A percentile compares a stretch with the other conserved stretches of the same genome.
phyloP scores from a whole-genome alignment of 2,329 filamentous ascomycete species.

The Aspergillus sp. region DNA sequence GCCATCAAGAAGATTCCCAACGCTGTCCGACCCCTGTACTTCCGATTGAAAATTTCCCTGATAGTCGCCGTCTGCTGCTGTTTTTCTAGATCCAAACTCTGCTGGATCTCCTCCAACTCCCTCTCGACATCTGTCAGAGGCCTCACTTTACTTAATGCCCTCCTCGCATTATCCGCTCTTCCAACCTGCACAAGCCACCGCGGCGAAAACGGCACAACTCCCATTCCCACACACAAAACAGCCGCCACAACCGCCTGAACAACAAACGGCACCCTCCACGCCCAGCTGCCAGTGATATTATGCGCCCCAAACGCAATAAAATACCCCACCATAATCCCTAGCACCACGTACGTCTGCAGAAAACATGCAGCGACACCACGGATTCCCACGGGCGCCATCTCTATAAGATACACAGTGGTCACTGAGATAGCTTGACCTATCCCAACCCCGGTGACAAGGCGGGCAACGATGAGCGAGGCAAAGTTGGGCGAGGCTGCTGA shows the following conservation, averaged over 20 bases:
- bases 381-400: slow-evolving; percentile 17
- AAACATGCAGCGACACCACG: slow-evolving; percentile 21
- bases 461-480: slow-evolving; percentile 18
- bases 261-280: slow-evolving; percentile 20
- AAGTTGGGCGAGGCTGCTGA: slow-evolving; percentile 20
- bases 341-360: slow-evolving; percentile 19
- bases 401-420: slow-evolving; percentile 22
- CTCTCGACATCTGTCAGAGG: slow-evolving; percentile 3
- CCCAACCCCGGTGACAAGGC: slow-evolving; percentile 19
- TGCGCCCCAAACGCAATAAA: slow-evolving; percentile 20
- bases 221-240: slow-evolving; percentile 8
- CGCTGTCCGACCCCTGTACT: slow-evolving; percentile 19
- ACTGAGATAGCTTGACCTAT: slow-evolving; percentile 23
- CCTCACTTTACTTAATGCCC: slow-evolving; percentile 9
- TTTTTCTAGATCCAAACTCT: slow-evolving; percentile 23
- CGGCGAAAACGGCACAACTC: slow-evolving; percentile 20
- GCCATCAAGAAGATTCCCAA: slow-evolving; percentile 22
- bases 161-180: slow-evolving; percentile 13
- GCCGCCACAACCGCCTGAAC: slow-evolving; percentile 18
- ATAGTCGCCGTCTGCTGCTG: slow-evolving; percentile 16
- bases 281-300: slow-evolving; percentile 11
- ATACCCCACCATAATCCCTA: slow-evolving; percentile 22
- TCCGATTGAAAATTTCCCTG: slow-evolving; percentile 18
- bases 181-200: slow-evolving; percentile 19
- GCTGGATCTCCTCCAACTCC: slow-evolving; percentile 25